These are phyloP conservation scores for Phaffomyces opuntiae DNA, from an alignment of 805 yeast species.

Conservation along the genomic window DNA sequence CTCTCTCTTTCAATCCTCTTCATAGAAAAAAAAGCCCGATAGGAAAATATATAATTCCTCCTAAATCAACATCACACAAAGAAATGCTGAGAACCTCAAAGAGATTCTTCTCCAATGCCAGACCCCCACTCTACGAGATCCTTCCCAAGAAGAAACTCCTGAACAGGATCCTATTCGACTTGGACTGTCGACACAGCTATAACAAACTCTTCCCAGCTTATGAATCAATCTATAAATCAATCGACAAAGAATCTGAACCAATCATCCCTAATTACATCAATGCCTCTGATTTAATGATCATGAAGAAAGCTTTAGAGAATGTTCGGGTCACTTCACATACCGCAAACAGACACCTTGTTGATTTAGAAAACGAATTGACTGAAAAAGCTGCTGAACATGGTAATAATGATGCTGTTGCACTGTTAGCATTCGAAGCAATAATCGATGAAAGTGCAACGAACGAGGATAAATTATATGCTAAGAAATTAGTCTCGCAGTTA, in stretches of 20 bases:
- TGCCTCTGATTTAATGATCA: slow-evolving; percentile 56
- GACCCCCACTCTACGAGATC: slow-evolving; percentile 36
- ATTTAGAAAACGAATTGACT: slow-evolving; percentile 64
- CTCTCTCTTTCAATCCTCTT: background rate
- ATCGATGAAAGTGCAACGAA: slow-evolving; percentile 29
- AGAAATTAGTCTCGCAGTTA: slow-evolving; percentile 48
- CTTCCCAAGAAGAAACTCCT: slow-evolving; percentile 55
- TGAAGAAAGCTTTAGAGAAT: slow-evolving; percentile 60
- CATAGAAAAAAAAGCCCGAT: background rate
- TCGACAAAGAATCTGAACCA: slow-evolving; percentile 28
- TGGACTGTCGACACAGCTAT: slow-evolving; percentile 51
- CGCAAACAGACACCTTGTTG: slow-evolving; percentile 47
- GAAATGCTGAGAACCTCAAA: slow-evolving; percentile 1
- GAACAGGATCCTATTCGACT: slow-evolving; percentile 57
- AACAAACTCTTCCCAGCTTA: slow-evolving; percentile 47
- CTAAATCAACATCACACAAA: background rate
- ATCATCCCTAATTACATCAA: slow-evolving; percentile 39
- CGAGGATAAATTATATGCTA: slow-evolving; percentile 62
- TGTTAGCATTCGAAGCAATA: slow-evolving; percentile 63
- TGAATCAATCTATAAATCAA: slow-evolving; percentile 40
- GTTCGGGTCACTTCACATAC: slow-evolving; percentile 56
- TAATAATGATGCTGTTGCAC: slow-evolving; percentile 69
- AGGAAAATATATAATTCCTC: no score
- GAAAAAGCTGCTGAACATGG: slow-evolving; percentile 83
- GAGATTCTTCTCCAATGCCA: slow-evolving; percentile 13